Evolutionary conservation across 2,329 filamentous ascomycete genomes (phyloP).

Genomic region (Aurifilum marmelostoma): DNA sequence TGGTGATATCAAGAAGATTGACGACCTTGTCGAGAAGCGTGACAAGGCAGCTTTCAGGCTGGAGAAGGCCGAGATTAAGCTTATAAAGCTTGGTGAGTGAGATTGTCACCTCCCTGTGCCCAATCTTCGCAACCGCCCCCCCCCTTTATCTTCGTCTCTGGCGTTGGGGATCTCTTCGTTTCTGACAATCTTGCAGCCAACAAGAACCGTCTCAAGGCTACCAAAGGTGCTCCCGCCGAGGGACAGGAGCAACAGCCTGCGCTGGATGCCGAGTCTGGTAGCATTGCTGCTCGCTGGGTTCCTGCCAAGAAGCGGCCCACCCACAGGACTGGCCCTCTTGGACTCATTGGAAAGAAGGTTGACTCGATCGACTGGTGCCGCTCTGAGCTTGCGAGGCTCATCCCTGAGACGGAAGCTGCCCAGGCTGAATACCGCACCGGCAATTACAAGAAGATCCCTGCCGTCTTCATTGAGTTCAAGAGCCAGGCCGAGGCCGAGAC

Average conservation of each 20-base stretch:
- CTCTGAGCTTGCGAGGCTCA: conserved; percentile 73
- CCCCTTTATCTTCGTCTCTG: too few species aligned
- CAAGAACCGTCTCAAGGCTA: conserved; percentile 67
- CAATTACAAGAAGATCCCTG: conserved; percentile 67
- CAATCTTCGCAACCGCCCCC: too few species aligned
- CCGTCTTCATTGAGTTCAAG: conserved; percentile 90
- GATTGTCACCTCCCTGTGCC: too few species aligned
- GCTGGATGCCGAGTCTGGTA: conserved; percentile 68
- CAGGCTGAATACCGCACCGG: conserved; percentile 70
- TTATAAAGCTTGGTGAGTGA: conserved; percentile 64
- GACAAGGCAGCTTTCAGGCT: conserved; percentile 80
- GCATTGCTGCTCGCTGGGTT: conserved; percentile 75
- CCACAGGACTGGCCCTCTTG: conserved; percentile 70
- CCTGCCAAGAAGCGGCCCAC: conserved; percentile 73
- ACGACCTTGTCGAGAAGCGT: conserved; percentile 79
- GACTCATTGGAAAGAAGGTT: conserved; percentile 80
- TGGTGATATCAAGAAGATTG: conserved; percentile 74
- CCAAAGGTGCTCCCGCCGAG: conserved; percentile 54
- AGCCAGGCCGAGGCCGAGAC: conserved; percentile 82
- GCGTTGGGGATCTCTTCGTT: not conserved
- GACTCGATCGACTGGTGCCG: conserved; percentile 94
- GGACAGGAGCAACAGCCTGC: conserved; percentile 48
- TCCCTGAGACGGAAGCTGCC: conserved; percentile 69
- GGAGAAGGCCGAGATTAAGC: conserved; percentile 82
- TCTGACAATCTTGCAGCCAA: conserved; percentile 55